Base-by-base conservation (phyloP, 2,329 filamentous ascomycete species). In the Pseudogymnoascus verrucosus region DNA sequence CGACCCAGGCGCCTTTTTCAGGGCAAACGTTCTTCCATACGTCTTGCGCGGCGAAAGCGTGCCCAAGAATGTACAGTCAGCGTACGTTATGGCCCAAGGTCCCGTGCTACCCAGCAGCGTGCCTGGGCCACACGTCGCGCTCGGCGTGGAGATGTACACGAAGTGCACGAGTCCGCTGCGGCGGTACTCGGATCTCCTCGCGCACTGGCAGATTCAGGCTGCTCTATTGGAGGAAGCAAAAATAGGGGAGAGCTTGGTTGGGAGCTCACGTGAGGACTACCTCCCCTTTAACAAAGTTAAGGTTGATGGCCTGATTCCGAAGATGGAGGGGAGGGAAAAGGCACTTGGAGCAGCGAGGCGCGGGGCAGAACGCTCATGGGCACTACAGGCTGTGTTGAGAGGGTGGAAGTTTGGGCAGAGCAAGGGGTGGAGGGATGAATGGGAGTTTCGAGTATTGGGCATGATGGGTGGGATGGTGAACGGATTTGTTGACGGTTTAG, bases 91-190 rank as follows among this genome's bases (percentile, higher is more conserved):
- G 36, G 74, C 82, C 21, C 65, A 80, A 42, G 86, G 86, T 19
- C 74, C 77, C 19, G 78, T 82, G 61, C 78, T 82, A 65, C 72
- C 86, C 11, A 80, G 81, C 7, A 76, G 80, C n/a, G 73, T 72
- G 2, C 80, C 85, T 0, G 81, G 79, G 7, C 81, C 81, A 4
- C 82, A 87, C 73, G 79, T 83, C 65, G 77, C 81, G 51, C 78
- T 88, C 64, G 87, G 86, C 16, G 71, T 82, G 1, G 78, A 84
- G 62, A 82, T 83, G 75, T 88, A 89, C 72, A 76, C 82, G 64
- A 88, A 86, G 68, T 81, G 81, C 40, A 89, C 87, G 6, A 87
- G 83, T 60, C 87, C 87, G 16, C 78, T 89, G n/a, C 84, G 87
- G 36, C 82, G 87, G 47, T 89, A 82, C 73, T 74, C 78, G 4